phyloP scores from a whole-genome alignment of 768 basidiomycete genomes.

The Coprinopsis cinerea region DNA sequence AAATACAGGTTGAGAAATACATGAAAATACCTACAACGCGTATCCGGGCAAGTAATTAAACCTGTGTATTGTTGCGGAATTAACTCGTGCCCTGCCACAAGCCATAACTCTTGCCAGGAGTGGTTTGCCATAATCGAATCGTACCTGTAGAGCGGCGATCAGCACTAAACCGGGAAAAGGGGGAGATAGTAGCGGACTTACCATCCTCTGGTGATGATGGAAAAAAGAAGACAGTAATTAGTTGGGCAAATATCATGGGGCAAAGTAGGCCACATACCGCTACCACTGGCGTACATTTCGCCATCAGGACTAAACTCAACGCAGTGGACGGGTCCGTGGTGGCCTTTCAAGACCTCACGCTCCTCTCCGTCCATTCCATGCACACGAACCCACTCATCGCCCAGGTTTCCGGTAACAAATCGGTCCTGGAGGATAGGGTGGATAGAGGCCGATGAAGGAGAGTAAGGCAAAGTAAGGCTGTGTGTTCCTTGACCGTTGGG shows the following conservation, averaged over 20 bases:
- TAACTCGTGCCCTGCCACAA: constrained; percentile 64
- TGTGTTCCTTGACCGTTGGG: constrained; percentile 64
- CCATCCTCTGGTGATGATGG: constrained; percentile 60
- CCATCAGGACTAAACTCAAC: constrained; percentile 94
- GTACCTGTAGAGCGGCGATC: constrained; percentile 50
- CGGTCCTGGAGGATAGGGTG: constrained; percentile 85
- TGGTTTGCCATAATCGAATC: constrained; percentile 97
- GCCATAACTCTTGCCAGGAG: constrained; percentile 87
- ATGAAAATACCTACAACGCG: constrained; percentile 3
- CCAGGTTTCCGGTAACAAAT: constrained; percentile 85
- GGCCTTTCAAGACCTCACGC: constrained; percentile 87
- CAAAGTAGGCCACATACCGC: too few relatives aligned
- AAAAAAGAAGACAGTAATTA: constrained; percentile 7
- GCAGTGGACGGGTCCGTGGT: constrained; percentile 95
- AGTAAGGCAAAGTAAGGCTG: constrained; percentile 73
- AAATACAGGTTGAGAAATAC: constrained; percentile 2
- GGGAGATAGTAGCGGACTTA: constrained; percentile 24
- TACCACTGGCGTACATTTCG: constrained; percentile 95
- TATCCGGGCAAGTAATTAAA: not conserved
- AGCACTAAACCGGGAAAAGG: not conserved
- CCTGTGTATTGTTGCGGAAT: not conserved
- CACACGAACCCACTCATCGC: constrained; percentile 95
- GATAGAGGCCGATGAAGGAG: constrained; percentile 90
- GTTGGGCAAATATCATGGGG: too few relatives aligned
- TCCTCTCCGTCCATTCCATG: constrained; percentile 90